A percentile compares a stretch with the other conserved stretches of the same genome.
Evolutionary conservation across 768 basidiomycete species (phyloP).

Genomic region (Lactarius pseudohatsudake): DNA sequence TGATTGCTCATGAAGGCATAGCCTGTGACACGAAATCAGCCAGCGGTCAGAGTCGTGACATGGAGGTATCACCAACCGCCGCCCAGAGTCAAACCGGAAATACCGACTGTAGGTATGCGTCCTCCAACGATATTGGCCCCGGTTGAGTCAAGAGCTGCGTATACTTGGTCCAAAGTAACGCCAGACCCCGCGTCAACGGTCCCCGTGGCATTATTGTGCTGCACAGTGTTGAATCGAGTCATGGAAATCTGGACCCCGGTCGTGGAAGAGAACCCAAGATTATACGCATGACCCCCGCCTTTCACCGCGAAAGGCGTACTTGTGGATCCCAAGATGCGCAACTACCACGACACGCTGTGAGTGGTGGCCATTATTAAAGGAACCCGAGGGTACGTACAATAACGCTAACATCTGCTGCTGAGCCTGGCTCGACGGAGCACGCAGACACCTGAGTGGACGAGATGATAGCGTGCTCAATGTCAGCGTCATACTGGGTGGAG

Average conservation of each 20-base stretch:
- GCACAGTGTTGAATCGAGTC: slow-evolving; percentile 26
- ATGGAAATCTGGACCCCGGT: slow-evolving; percentile 33
- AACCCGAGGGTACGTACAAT: slow-evolving; percentile 9
- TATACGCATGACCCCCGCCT: slow-evolving; percentile 29
- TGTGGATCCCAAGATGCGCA: slow-evolving; percentile 17
- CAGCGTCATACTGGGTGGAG: background rate
- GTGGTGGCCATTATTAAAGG: background rate
- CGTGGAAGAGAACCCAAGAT: slow-evolving; percentile 33
- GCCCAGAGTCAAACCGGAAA: slow-evolving; percentile 26
- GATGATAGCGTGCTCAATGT: no score
- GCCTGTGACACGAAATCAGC: no score
- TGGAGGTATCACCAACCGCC: background rate
- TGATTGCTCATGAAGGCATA: no score
- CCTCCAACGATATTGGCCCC: slow-evolving; percentile 32
- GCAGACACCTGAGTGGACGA: no score
- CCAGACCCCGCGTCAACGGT: slow-evolving; percentile 32
- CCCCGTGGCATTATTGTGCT: background rate
- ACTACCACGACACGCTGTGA: background rate
- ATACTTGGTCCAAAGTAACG: slow-evolving; percentile 33
- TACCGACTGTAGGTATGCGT: slow-evolving; percentile 29
- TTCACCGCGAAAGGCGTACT: background rate
- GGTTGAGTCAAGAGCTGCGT: slow-evolving; percentile 19
- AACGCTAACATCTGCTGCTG: slow-evolving; percentile 24
- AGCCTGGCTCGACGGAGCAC: slow-evolving; percentile 30
- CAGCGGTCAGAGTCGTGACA: no score